Evolutionary conservation across 106 monocot genomes (phyloP), one percentile per base, ranked within the genome.

Genomic region (Dioscorea dumetorum): DNA sequence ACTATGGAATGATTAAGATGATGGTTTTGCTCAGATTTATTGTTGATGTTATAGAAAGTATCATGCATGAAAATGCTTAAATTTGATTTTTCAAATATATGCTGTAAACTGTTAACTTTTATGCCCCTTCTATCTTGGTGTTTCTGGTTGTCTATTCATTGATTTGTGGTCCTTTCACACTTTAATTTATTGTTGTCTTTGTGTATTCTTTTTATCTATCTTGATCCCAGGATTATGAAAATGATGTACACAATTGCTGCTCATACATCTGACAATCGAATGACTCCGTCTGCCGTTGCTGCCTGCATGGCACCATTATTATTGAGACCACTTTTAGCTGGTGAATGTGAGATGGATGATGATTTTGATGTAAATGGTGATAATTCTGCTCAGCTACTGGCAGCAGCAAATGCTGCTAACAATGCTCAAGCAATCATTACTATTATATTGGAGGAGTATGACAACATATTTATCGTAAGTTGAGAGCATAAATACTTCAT

Each of bases 241-340:
- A 99, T 99, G 97, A 99, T 99, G 97, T 84, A 93, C 67, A 83
- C 74, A 15, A 66, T 99, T 73, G 82, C 97, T 32, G 68, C 84
- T 67, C 87, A 85, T 73, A 85, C 84, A 51, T 10, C 86, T 67
- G 88, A 92, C 57, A 99, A 99, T 82, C 84, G 97, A 67, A 99
- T 99, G 97, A 90, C 84, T 57, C 76, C 87, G 15, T 90, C 97
- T 10, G 97, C 97, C 67, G 90, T 99, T 78, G 97, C 97, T 78
- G 90, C 97, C 72, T 99, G 97, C 67, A 99, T 99, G 97, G 97
- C 97, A 53, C 97, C 97, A 71, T 90, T 99, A 62, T 80, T 99
- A 23, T 63, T 99, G 61, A 89, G 97, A 12, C 97, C 97, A 12
- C 87, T 99, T 78, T 73, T 99, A 64, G 88, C 92, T 70, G 97